These are phyloP conservation scores for Plantago rigida DNA, from an alignment of 305 asterid species.

Conservation along the genomic window DNA sequence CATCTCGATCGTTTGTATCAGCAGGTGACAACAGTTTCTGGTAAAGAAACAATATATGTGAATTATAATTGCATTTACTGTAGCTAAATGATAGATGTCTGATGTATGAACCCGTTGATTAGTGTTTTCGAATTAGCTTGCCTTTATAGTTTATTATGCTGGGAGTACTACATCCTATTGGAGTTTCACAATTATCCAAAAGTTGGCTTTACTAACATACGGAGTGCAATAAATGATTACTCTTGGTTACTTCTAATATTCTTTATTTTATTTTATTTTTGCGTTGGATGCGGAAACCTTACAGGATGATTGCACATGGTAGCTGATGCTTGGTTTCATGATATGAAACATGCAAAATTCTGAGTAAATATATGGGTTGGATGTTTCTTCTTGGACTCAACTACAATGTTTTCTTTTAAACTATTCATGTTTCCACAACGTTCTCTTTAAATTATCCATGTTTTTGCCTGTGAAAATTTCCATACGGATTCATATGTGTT, in stretches of 20 bases:
- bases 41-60: conserved; percentile 2
- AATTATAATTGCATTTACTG: conserved; percentile 3
- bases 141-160: conserved; percentile 2
- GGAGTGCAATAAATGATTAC: background rate
- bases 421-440: no score
- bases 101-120: background rate
- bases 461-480: no score
- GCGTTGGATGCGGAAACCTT: background rate
- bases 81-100: background rate
- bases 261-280: background rate
- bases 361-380: no score
- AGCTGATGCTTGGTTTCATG: conserved; percentile 3
- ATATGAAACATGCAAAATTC: background rate
- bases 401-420: no score
- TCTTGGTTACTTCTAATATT: background rate
- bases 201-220: conserved; percentile 1
- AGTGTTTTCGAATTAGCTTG: background rate
- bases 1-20: conserved; percentile 1
- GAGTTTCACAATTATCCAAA: conserved; percentile 3
- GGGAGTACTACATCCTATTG: background rate
- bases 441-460: no score
- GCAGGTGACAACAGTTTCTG: conserved; percentile 32
- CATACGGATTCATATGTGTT: no score
- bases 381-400: no score
- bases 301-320: background rate